Conservation (phyloP, 2,329 filamentous ascomycete species). For the Neonectria magnoliae region DNA sequence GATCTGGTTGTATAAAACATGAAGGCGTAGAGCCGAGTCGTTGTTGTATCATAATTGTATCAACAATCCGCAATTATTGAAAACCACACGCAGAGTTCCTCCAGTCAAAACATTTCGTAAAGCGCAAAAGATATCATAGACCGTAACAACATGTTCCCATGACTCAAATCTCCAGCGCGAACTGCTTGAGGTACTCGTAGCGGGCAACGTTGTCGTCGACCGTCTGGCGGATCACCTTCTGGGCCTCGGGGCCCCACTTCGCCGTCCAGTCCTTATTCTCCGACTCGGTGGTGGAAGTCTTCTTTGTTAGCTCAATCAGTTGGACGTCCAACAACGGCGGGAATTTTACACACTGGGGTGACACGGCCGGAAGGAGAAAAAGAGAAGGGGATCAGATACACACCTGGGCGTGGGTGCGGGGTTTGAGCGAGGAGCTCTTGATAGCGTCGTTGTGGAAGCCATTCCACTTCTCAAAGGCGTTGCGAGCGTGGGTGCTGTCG, state of each 20-base stretch:
- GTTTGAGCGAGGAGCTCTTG: constrained; percentile 78
- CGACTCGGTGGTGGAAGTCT: constrained; percentile 70
- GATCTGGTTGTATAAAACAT: constrained; percentile 33
- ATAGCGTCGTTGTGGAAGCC: constrained; percentile 98
- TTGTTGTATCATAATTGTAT: constrained; percentile 43
- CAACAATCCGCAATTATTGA: constrained; percentile 39
- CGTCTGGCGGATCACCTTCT: constrained; percentile 74
- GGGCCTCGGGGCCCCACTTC: constrained; percentile 78
- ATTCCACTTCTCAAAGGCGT: constrained; percentile 94
- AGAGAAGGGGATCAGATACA: constrained; percentile 42
- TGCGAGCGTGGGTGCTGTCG: constrained; percentile 76
- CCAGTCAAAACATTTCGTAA: constrained; percentile 23
- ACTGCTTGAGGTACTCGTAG: constrained; percentile 86
- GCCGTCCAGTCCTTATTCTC: constrained; percentile 77
- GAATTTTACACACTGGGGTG: constrained; percentile 33
- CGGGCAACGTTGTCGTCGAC: constrained; percentile 77
- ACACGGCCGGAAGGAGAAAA: constrained; percentile 31
- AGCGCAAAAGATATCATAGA: constrained; percentile 7
- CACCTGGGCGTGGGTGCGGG: constrained; percentile 72
- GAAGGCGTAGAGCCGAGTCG: constrained; percentile 35
- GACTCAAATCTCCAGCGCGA: constrained; percentile 48
- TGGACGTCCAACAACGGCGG: constrained; percentile 35
- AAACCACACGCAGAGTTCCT: constrained; percentile 29
- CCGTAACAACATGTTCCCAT: constrained; percentile 35
- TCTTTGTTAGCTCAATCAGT: constrained; percentile 55